phyloP scores from a whole-genome alignment of 2,329 filamentous ascomycete species.

The Coniochaeta prunicola region DNA sequence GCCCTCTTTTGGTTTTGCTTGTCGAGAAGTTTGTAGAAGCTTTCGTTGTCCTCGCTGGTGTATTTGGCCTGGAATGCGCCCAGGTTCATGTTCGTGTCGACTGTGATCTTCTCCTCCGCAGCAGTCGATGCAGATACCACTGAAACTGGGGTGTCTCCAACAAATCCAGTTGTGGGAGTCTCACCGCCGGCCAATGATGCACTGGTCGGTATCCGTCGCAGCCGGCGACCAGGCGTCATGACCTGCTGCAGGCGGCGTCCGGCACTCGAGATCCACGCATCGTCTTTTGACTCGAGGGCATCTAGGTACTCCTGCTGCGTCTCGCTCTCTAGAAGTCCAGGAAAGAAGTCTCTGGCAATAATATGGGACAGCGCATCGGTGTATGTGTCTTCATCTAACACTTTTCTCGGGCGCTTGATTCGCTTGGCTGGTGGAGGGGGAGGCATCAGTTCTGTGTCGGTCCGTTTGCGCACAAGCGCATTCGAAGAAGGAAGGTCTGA shows the following conservation, averaged over 20 bases:
- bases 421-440: constrained; percentile 79
- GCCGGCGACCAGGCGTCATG: constrained; percentile 66
- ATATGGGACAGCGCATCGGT: constrained; percentile 86
- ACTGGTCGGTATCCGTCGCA: constrained; percentile 17
- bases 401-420: constrained; percentile 81
- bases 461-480: constrained; percentile 61
- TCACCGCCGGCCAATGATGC: constrained; percentile 25
- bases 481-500: constrained; percentile 31
- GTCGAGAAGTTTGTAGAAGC: constrained; percentile 87
- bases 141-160: constrained; percentile 67
- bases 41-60: constrained; percentile 96
- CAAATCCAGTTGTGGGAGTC: constrained; percentile 58
- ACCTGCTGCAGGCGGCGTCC: constrained; percentile 64
- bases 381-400: constrained; percentile 92
- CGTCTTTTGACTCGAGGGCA: constrained; percentile 79
- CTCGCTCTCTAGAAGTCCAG: constrained; percentile 77
- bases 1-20: constrained; percentile 79
- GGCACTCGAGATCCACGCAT: constrained; percentile 79
- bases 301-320: constrained; percentile 89
- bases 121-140: constrained; percentile 27
- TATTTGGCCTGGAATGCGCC: constrained; percentile 85
- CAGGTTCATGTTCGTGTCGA: constrained; percentile 74
- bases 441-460: constrained; percentile 72
- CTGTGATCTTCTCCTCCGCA: constrained; percentile 32
- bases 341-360: constrained; percentile 95